Base-by-base conservation (phyloP, 257 asterid genomes). In the Nemophila menziesii region DNA sequence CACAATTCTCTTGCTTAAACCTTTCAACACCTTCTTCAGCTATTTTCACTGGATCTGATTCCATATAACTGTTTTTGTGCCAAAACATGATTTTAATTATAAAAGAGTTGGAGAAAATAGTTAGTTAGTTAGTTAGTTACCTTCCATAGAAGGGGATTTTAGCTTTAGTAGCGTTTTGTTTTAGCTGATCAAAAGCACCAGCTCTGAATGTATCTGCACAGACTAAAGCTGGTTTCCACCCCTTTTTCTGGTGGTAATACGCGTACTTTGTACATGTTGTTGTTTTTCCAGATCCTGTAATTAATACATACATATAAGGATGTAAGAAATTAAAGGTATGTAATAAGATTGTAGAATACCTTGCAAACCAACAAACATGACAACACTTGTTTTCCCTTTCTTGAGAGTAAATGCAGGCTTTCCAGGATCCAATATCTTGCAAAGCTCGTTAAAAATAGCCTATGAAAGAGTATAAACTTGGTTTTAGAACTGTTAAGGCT, bases 311-410 rank as follows among this genome's bases (percentile, higher is more conserved):
- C 36, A 16, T 46, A 39, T 22, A 45, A 17, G 23, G 39, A 11
- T 17, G 14, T 39, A 1, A 22, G 3, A 26, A 16, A 26, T 36
- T 40, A 12, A 42, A 51, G 60, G 2, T 17, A 19, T 0, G 3
- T 19, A 22, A 41, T 0, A 19, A 47, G 29, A 43, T 17, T 14
- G 16, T 5, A 39, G 17, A 39, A 33, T 72, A 81, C 96, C 99
- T 81, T 90, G 99, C 70, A 90, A 78, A 65, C 96, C 99, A 41
- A 90, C 96, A 62, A 90, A 90, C 96, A 90, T 90, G 54, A 90
- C 74, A 49, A 81, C 74, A 48, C 93, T 76, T 20, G 86, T 16
- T 65, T 81, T 85, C 62, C 89, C 96, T 49, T 90, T 90, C 61
- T 85, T 85, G 2, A 78, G 99, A 48, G 83, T 56, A 62, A 79